Percentiles rank a stretch among this genome's conserved stretches.
Conservation (phyloP, 1,284 basidiomycete genomes). For the Marasmius tenuissimus region DNA sequence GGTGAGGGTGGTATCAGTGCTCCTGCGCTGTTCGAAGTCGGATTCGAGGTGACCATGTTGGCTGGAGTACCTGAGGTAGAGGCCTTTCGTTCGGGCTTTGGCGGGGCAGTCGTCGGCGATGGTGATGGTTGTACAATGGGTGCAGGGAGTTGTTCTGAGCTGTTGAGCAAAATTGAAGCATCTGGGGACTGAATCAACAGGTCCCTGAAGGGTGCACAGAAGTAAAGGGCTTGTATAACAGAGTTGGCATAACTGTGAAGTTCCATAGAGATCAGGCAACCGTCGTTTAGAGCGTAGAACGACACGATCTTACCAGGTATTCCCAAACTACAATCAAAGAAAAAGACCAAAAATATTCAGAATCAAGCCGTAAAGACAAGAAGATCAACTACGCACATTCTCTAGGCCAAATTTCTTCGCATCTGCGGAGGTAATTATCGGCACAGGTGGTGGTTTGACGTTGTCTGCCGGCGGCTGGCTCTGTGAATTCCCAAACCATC, state of each 20-base stretch:
- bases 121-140: slow-evolving; percentile 18
- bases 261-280: neutral
- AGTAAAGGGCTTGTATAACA: slow-evolving; percentile 92
- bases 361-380: slow-evolving; percentile 3
- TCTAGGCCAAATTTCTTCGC: slow-evolving; percentile 88
- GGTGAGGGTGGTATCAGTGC: slow-evolving; percentile 57
- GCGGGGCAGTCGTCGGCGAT: slow-evolving; percentile 35
- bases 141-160: neutral
- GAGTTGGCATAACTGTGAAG: slow-evolving; percentile 86
- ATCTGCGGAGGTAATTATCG: slow-evolving; percentile 54
- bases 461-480: slow-evolving; percentile 4
- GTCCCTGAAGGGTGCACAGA: slow-evolving; percentile 49
- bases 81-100: slow-evolving; percentile 48
- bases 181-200: slow-evolving; percentile 45
- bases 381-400: slow-evolving; percentile 65
- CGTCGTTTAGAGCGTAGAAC: slow-evolving; percentile 7
- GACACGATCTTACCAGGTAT: slow-evolving; percentile 15
- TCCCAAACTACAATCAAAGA: slow-evolving; percentile 27
- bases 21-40: slow-evolving; percentile 22
- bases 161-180: slow-evolving; percentile 18
- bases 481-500: slow-evolving; percentile 32
- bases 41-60: slow-evolving; percentile 11
- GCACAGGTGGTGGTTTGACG: slow-evolving; percentile 25
- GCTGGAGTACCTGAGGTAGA: slow-evolving; percentile 33
- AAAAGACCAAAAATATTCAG: slow-evolving; percentile 32